phyloP scores from a whole-genome alignment of 192 early-diverging fungal species.

The Piromyces finnis region DNA sequence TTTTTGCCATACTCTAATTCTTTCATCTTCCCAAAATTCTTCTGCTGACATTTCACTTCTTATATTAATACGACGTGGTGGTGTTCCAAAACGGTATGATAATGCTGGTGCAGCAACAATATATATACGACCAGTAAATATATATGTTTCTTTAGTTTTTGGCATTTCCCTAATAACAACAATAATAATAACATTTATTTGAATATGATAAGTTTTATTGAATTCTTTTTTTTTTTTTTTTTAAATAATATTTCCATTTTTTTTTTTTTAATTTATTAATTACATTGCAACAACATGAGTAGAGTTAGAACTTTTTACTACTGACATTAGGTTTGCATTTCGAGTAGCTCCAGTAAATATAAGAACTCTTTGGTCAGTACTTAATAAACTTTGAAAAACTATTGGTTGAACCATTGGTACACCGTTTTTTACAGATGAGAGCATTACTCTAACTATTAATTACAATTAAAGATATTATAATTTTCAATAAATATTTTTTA shows the following conservation, averaged over 20 bases:
- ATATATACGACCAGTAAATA: conserved; percentile 46
- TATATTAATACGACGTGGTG: conserved; percentile 21
- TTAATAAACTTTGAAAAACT: conserved; percentile 46
- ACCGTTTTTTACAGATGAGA: background rate
- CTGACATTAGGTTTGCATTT: conserved; percentile 48
- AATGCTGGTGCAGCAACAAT: conserved; percentile 46
- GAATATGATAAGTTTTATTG: too few species aligned
- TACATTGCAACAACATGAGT: conserved; percentile 23
- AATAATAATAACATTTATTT: too few species aligned
- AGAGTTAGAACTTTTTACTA: conserved; percentile 37
- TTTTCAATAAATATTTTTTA: too few species aligned
- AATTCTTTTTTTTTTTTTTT: too few species aligned
- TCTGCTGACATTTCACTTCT: conserved; percentile 10
- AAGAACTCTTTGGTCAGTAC: conserved; percentile 36
- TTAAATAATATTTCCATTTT: too few species aligned
- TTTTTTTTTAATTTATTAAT: conserved; percentile 21
- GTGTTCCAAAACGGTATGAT: conserved; percentile 38
- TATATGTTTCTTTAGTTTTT: conserved; percentile 45
- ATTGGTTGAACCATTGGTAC: conserved; percentile 23
- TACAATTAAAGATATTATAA: too few species aligned
- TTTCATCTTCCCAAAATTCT: conserved; percentile 51
- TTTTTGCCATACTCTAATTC: conserved; percentile 31
- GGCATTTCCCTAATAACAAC: conserved; percentile 37
- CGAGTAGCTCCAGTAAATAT: conserved; percentile 46
- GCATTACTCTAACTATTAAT: background rate